A percentile compares a stretch with the other conserved stretches of the same genome.
Conservation (phyloP, 1,284 basidiomycete genomes). For the Caloboletus firmus region DNA sequence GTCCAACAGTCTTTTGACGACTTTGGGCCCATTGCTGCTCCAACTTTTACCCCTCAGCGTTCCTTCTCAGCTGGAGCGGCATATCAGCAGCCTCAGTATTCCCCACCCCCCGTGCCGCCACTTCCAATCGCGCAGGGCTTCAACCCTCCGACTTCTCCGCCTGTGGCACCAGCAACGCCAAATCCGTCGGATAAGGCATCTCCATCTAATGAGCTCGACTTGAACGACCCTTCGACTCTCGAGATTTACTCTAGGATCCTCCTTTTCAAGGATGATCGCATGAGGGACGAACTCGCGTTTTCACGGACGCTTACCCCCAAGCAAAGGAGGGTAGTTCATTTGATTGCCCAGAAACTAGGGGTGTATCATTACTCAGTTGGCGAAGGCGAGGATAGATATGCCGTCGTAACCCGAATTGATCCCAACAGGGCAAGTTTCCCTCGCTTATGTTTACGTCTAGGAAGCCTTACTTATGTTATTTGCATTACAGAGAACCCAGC, state of each 20-base stretch:
- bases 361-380: constrained; percentile 94
- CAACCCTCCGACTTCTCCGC: constrained; percentile 48
- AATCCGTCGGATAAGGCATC: constrained; percentile 58
- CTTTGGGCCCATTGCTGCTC: constrained; percentile 54
- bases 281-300: constrained; percentile 97
- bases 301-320: constrained; percentile 82
- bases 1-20: constrained; percentile 61
- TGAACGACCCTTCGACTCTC: constrained; percentile 93
- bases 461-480: constrained; percentile 20
- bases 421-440: constrained; percentile 62
- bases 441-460: constrained; percentile 19
- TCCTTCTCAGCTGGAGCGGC: constrained; percentile 64
- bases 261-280: constrained; percentile 96
- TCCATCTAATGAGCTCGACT: constrained; percentile 73
- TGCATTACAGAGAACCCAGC: constrained; percentile 38
- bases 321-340: constrained; percentile 90
- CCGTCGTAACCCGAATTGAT: constrained; percentile 87
- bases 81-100: constrained; percentile 59
- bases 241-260: constrained; percentile 97
- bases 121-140: constrained; percentile 60
- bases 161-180: constrained; percentile 55
- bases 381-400: constrained; percentile 89
- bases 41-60: constrained; percentile 53
- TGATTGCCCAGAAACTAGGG: constrained; percentile 94
- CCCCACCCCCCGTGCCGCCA: constrained; percentile 55